Evolutionary conservation across 192 early-diverging fungal species (phyloP).

Genomic region (Phlyctochytrium arcticum): DNA sequence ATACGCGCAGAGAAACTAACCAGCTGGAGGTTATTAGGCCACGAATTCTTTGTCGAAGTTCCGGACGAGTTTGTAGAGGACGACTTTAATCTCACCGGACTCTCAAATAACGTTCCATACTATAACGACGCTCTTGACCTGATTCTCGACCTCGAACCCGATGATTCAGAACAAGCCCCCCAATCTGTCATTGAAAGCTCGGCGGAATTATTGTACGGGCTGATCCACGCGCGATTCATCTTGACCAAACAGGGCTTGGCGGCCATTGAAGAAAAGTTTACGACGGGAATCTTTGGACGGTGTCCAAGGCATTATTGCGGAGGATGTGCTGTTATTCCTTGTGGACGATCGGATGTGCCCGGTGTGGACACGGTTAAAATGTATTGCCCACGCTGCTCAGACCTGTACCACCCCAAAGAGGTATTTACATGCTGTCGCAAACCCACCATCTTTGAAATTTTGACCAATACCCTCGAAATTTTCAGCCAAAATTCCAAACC

Average conservation of each 20-base stretch:
- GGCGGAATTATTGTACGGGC: conserved; percentile 89
- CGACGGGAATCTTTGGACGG: conserved; percentile 42
- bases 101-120: conserved; percentile 71
- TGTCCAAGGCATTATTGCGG: conserved; percentile 54
- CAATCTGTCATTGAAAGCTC: conserved; percentile 69
- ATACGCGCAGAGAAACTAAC: background rate
- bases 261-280: conserved; percentile 62
- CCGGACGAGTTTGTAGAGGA: conserved; percentile 75
- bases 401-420: conserved; percentile 50
- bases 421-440: conserved; percentile 14
- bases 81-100: conserved; percentile 97
- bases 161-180: conserved; percentile 23
- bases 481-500: conserved; percentile 39
- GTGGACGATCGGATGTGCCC: conserved; percentile 40
- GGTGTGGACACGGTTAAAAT: conserved; percentile 49
- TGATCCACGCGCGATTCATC: conserved; percentile 92
- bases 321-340: conserved; percentile 44
- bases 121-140: conserved; percentile 92
- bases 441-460: background rate
- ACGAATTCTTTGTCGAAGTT: conserved; percentile 51
- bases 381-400: conserved; percentile 52
- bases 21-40: conserved; percentile 21
- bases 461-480: background rate
- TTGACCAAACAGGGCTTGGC: conserved; percentile 81
- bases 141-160: conserved; percentile 77